phyloP scores from a whole-genome alignment of 2,329 filamentous ascomycete genomes.

The Lachnum nothofagi region DNA sequence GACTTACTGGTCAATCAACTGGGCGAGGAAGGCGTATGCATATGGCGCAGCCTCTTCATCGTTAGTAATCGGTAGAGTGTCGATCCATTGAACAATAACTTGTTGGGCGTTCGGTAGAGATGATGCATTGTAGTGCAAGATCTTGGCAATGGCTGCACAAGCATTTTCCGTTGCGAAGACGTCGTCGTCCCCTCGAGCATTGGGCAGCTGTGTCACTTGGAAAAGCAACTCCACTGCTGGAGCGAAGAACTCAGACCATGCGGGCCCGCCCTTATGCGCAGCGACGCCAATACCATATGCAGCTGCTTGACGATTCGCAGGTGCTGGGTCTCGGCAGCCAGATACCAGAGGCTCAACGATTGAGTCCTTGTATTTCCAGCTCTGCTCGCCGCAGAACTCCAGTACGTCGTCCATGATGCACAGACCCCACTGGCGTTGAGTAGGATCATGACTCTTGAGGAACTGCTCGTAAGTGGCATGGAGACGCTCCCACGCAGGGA shows the following conservation, averaged over 20 bases:
- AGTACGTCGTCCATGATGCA: constrained; percentile 98
- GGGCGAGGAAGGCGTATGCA: constrained; percentile 84
- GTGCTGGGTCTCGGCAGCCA: constrained; percentile 78
- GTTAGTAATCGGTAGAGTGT: constrained; percentile 84
- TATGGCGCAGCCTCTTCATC: constrained; percentile 97
- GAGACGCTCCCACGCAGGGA: constrained; percentile 81
- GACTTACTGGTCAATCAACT: constrained; percentile 90
- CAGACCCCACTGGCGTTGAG: constrained; percentile 95
- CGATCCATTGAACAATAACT: constrained; percentile 78
- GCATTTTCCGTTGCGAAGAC: constrained; percentile 97
- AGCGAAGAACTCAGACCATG: constrained; percentile 84
- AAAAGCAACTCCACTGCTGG: constrained; percentile 77
- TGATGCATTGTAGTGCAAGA: constrained; percentile 79
- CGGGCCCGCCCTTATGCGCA: constrained; percentile 80
- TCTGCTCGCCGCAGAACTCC: constrained; percentile 89
- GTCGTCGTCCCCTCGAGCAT: constrained; percentile 84
- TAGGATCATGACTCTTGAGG: constrained; percentile 73
- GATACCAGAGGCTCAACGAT: constrained; percentile 83
- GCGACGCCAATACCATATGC: constrained; percentile 95
- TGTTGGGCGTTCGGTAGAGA: constrained; percentile 72
- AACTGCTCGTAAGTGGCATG: constrained; percentile 82
- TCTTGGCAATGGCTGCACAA: constrained; percentile 93
- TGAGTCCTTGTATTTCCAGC: constrained; percentile 77
- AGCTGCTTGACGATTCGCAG: constrained; percentile 90
- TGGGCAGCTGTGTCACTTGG: constrained; percentile 72